Evolutionary conservation across 164 flowering plant species (phyloP), one percentile per base, ranked within the genome.

Genomic region (Vitis rotundifolia): DNA sequence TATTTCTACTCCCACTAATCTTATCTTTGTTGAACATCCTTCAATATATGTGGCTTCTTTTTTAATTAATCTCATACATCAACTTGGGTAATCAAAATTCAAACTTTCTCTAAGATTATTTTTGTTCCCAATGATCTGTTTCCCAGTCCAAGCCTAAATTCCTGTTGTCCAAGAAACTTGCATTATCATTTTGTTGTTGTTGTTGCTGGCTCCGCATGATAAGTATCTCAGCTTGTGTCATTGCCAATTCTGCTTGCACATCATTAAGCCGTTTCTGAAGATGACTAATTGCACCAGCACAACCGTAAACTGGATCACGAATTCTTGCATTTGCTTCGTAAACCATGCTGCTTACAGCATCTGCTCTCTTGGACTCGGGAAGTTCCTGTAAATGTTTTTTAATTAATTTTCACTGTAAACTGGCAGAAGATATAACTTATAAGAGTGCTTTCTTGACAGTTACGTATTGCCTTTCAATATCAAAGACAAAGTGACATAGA

Each of bases 321-420:
- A 87, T 81, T 63, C 95, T 73, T 0, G 95, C 91, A 65, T 82
- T 87, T 28, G 92, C 92, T 68, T 90, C 95, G 50, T 90, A 90
- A 8, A 90, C 95, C 91, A 90, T 86, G 81, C 95, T 90, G 81
- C 88, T 88, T 74, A 86, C 92, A 31, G 93, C 93, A 68, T 91
- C 96, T 9, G 85, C 88, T 71, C 90, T 86, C 57, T 89, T 85
- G 0, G 68, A 48, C 72, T 89, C 91, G 1, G 92, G 95, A 2
- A 90, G 84, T 22, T 90, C 95, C 95, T 90, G 79, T 37, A 26
- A 37, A 37, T 37, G 44, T 37, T 37, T 37, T 31, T 3, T 55
- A 19, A 11, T 37, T 60, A 12, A 12, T 26, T 8, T 47, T 18
- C 8, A 14, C 52, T 47, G 44, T 37, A 37, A 37, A 37, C 7